Percentiles rank a stretch among this genome's conserved stretches.
Conservation (phyloP, 768 basidiomycete genomes). For the Amylocystis lapponica region DNA sequence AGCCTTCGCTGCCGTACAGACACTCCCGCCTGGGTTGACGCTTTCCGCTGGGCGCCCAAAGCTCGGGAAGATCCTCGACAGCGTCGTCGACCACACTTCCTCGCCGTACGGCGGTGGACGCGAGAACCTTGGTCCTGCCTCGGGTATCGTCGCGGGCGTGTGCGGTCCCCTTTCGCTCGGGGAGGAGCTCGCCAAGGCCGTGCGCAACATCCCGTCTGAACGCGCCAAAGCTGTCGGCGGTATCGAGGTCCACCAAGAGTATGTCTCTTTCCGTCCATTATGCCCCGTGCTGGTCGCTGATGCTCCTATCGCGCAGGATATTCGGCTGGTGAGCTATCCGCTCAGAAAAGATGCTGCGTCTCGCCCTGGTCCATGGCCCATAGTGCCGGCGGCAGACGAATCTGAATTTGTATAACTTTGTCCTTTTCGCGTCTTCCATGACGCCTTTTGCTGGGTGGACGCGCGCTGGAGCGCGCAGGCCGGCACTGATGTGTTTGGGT, state of each 20-base stretch:
- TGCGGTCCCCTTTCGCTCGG: slow-evolving; percentile 37
- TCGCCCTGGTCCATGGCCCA: too few species aligned
- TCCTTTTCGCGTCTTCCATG: too few species aligned
- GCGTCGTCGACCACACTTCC: slow-evolving; percentile 21
- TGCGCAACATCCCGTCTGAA: slow-evolving; percentile 28
- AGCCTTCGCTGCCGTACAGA: slow-evolving; percentile 5
- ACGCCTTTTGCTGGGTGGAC: too few species aligned
- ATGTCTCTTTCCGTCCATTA: slow-evolving; percentile 11
- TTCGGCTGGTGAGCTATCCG: slow-evolving; percentile 3
- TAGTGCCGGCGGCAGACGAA: too few species aligned
- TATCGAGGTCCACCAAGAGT: slow-evolving; percentile 38
- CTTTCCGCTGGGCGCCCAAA: slow-evolving; percentile 24
- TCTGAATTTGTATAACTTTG: too few species aligned
- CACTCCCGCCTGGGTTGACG: slow-evolving; percentile 25
- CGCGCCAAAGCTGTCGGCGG: slow-evolving; percentile 33
- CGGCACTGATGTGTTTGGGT: too few species aligned
- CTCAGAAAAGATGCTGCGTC: too few species aligned
- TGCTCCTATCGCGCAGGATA: not conserved
- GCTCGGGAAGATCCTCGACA: slow-evolving; percentile 9
- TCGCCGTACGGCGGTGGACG: slow-evolving; percentile 7
- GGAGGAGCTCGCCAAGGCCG: slow-evolving; percentile 31
- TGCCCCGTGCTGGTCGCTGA: not conserved
- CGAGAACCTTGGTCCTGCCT: slow-evolving; percentile 7
- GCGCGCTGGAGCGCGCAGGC: too few species aligned
- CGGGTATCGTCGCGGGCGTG: slow-evolving; percentile 36